Base-by-base conservation (phyloP, 2,329 filamentous ascomycete genomes). In the Fusarium subtropicale region DNA sequence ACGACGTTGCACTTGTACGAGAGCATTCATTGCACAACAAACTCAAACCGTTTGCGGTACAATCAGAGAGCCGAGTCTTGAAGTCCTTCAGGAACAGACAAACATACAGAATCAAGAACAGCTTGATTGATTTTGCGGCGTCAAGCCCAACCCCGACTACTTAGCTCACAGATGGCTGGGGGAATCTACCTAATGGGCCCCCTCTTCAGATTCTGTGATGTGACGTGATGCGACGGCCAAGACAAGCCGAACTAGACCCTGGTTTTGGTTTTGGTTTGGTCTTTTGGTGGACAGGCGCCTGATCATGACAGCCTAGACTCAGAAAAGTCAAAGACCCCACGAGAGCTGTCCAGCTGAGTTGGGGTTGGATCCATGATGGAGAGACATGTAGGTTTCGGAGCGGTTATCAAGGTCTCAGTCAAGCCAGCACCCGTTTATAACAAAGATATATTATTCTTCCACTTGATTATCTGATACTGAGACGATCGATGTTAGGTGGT, bases 221-320 rank as follows among this genome's bases (percentile, higher is more conserved):
- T 66, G 65, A 66, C 45, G 65, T 69, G 66, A 69, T 44, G 64
- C 52, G 61, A 63, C 66, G 39, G 42, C 39, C 46, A 68, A 48
- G 53, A n/a, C 42, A 28, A 41, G 42, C 38, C 39, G 30, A 30
- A 46, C 38, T 50, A 64, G 56, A 55, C 66, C 62, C 51, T 69
- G 60, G 57, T 51, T 41, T 52, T 51, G 33, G 48, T 38, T 51
- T 51, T 48, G 45, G 45, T 26, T 50, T 50, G 47, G 47, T 15
- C 24, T 39, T 34, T 53, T 66, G 31, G 47, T 41, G 57, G 66
- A 53, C 62, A 59, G 66, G 57, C 67, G 63, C 66, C 67, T 69
- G 67, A 69, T 64, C 66, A 66, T 69, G 56, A 54, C 34, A 48
- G 41, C 15, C 39, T 42, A 24, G 22, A 24, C 39, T 42, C 22